Evolutionary conservation across 108 stramenopile genomes (phyloP).

Genomic region (Epithemia pelagica): DNA sequence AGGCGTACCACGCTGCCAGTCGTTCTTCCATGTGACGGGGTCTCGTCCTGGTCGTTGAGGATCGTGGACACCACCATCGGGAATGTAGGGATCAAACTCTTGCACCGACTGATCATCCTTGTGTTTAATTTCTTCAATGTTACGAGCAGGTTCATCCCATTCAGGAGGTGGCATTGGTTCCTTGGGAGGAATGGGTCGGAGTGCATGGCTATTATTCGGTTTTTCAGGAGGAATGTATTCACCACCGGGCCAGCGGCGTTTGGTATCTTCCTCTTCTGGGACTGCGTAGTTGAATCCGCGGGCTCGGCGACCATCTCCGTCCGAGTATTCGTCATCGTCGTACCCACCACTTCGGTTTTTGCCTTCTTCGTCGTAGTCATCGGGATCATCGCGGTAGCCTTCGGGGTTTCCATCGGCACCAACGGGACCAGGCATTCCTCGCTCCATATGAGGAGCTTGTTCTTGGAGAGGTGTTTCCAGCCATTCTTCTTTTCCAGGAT

Average conservation of each 20-base stretch:
- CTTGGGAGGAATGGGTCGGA: slow-evolving; percentile 8
- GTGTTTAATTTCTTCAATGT: slow-evolving; percentile 12
- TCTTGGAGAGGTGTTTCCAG: not conserved
- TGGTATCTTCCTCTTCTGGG: slow-evolving; percentile 7
- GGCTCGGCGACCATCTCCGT: not conserved
- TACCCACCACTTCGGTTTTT: slow-evolving; percentile 5
- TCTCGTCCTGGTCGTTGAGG: slow-evolving; percentile 4
- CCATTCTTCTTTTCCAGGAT: not conserved
- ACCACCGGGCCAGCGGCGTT: not conserved
- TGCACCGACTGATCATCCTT: slow-evolving; percentile 7
- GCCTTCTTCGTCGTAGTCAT: not conserved
- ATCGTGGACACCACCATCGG: slow-evolving; percentile 12
- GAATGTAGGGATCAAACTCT: slow-evolving; percentile 13
- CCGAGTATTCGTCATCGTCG: slow-evolving; percentile 7
- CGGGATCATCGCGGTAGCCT: slow-evolving; percentile 4
- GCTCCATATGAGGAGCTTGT: not conserved
- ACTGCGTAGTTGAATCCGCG: slow-evolving; percentile 5
- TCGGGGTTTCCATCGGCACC: not conserved
- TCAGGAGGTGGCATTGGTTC: slow-evolving; percentile 7
- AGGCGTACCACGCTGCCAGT: slow-evolving; percentile 6
- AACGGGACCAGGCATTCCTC: not conserved
- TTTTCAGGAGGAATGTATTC: slow-evolving; percentile 3
- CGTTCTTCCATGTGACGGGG: slow-evolving; percentile 7
- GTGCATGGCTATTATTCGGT: not conserved
- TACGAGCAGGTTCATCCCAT: slow-evolving; percentile 12